Evolutionary conservation across 1,284 basidiomycete genomes (phyloP).

Genomic region (Cutaneotrichosporon sp.): DNA sequence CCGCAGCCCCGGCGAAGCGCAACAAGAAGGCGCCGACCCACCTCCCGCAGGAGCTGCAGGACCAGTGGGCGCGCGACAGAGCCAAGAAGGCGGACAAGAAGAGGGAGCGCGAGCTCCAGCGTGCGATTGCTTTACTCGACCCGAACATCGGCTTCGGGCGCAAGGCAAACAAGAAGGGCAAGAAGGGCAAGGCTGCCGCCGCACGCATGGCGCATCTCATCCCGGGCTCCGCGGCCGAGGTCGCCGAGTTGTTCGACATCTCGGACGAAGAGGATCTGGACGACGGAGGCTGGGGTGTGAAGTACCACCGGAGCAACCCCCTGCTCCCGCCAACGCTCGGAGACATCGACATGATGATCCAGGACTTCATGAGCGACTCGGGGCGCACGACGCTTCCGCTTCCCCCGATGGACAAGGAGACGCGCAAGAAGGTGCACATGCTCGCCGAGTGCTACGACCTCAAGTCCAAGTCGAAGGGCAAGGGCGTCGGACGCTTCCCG

Average conservation of each 20-base stretch:
- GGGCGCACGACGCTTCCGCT: slow-evolving; percentile 63
- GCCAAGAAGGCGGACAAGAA: slow-evolving; percentile 77
- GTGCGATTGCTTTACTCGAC: slow-evolving; percentile 11
- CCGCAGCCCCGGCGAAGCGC: slow-evolving; percentile 38
- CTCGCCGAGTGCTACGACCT: slow-evolving; percentile 72
- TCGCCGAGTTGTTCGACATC: slow-evolving; percentile 50
- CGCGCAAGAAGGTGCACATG: slow-evolving; percentile 72
- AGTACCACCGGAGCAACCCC: slow-evolving; percentile 10
- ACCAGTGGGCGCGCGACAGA: slow-evolving; percentile 78
- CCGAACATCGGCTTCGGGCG: slow-evolving; percentile 1
- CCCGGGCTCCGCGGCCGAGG: slow-evolving; percentile 39
- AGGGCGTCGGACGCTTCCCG: slow-evolving; percentile 60
- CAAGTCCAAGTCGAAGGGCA: slow-evolving; percentile 73
- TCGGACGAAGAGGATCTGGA: slow-evolving; percentile 22
- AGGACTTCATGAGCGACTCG: slow-evolving; percentile 65
- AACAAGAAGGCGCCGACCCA: slow-evolving; percentile 58
- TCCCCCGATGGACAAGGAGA: slow-evolving; percentile 72
- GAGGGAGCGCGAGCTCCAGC: slow-evolving; percentile 60
- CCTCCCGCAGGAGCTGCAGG: slow-evolving; percentile 65
- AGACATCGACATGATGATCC: slow-evolving; percentile 65
- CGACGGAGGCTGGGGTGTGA: slow-evolving; percentile 19
- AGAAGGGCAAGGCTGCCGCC: slow-evolving; percentile 50
- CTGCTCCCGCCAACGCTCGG: slow-evolving; percentile 24
- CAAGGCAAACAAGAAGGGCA: slow-evolving; percentile 60
- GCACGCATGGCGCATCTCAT: slow-evolving; percentile 44